A percentile compares a stretch with the other conserved stretches of the same genome.
Evolutionary conservation across 139 green algal genomes (phyloP).

Genomic region (Tetraselmis chui): DNA sequence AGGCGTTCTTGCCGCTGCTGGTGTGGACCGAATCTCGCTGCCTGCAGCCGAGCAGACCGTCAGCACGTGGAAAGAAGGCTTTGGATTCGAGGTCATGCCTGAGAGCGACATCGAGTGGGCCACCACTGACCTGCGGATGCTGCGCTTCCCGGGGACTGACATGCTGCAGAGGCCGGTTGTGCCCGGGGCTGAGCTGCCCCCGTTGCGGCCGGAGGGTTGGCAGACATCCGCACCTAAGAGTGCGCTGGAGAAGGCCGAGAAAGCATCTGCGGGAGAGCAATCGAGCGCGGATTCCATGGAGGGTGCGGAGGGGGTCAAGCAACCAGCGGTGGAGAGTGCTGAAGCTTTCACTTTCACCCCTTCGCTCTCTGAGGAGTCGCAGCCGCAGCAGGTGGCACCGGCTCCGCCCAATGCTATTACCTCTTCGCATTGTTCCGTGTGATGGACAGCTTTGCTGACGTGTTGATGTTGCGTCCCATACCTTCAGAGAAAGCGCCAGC

Average conservation of each 20-base stretch:
- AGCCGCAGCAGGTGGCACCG: too few species aligned
- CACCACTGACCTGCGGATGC: slow-evolving; percentile 59
- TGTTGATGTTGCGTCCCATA: background rate
- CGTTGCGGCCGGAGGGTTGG: background rate
- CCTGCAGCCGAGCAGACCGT: slow-evolving; percentile 42
- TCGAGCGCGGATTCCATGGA: background rate
- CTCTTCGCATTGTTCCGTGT: too few species aligned
- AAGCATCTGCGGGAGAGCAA: too few species aligned
- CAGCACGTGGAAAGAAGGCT: slow-evolving; percentile 47
- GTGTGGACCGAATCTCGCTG: slow-evolving; percentile 27
- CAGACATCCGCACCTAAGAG: background rate
- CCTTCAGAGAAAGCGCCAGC: background rate
- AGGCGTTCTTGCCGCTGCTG: slow-evolving; percentile 27
- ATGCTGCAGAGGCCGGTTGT: slow-evolving; percentile 27
- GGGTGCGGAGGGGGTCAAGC: background rate
- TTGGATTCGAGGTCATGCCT: slow-evolving; percentile 45
- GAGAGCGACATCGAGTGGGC: slow-evolving; percentile 35
- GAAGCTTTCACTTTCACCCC: background rate
- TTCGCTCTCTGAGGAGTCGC: background rate
- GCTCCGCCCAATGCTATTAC: too few species aligned
- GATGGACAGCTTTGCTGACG: too few species aligned
- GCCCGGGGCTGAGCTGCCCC: background rate
- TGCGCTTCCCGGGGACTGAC: slow-evolving; percentile 69
- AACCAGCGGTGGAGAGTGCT: background rate
- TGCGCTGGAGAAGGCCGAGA: too few species aligned